Evolutionary conservation across 1,284 basidiomycete genomes (phyloP), one percentile per base, ranked within the genome.

Genomic region (Microbotryum saponariae): DNA sequence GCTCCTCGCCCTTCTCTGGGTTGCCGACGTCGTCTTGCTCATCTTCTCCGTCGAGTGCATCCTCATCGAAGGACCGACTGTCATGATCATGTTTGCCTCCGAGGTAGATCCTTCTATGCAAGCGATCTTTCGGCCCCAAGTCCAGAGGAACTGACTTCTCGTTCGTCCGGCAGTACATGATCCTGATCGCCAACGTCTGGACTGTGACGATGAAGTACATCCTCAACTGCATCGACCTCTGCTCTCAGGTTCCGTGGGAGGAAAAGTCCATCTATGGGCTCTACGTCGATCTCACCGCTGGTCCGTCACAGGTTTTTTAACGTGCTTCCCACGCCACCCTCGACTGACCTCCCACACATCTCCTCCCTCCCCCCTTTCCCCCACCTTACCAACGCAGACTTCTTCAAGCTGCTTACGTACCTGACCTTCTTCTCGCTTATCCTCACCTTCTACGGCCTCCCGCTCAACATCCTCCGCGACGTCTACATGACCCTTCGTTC

Each of bases 201-300:
- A 91, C 90, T 65, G 85, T 85, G 7, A 83, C 87, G 58, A 81
- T 85, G 57, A 91, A 93, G 74, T 98, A 98, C 74, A 69, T 82
- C n/a, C 82, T 97, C 63, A 90, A 87, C 59, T 77, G 87, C 25
- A 82, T 88, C 67, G 96, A 97, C 73, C 78, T 91, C 48, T 81
- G 65, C 0, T 64, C 61, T 45, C 65, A 71, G 10, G 57, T 59
- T 3, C 66, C 68, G 53, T 98, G 94, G 96, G 93, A 98, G 76
- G 86, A 89, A 72, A 98, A 98, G 80, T 93, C 89, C 78, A 94
- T 97, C 85, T 94, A 86, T 79, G 80, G 91, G 18, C 96, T 97
- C 78, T 97, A 96, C 73, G 85, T 97, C 66, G 94, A 97, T 71
- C 78, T 97, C 50, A 80, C 82, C n/a, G 93, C 91, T 54, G 90